Conservation (phyloP, 208 protist genomes). For the Leishmania arabica region DNA sequence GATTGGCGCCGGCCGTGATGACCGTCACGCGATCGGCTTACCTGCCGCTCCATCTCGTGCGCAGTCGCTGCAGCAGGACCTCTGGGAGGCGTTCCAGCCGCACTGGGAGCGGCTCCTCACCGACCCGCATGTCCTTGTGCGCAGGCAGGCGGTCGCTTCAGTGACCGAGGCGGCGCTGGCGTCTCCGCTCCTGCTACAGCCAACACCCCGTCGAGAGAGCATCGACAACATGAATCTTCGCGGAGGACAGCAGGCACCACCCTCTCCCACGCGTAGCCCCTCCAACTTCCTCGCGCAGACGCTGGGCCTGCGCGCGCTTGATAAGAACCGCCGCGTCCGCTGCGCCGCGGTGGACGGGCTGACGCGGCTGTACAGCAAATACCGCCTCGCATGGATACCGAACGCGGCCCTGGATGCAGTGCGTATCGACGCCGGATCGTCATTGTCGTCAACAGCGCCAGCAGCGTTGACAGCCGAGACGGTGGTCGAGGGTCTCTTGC, state of each 20-base stretch:
- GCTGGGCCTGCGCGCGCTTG: constrained; percentile 57
- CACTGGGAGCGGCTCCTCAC: constrained; percentile 39
- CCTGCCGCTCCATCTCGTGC: not conserved
- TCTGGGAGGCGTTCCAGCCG: constrained; percentile 40
- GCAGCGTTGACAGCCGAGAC: constrained; percentile 27
- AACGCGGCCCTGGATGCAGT: constrained; percentile 45
- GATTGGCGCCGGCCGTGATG: not conserved
- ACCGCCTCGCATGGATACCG: constrained; percentile 61
- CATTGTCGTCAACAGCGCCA: not conserved
- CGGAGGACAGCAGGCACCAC: not conserved
- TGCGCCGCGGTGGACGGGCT: constrained; percentile 56
- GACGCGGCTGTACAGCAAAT: constrained; percentile 47
- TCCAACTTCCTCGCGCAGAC: constrained; percentile 38
- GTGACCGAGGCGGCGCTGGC: constrained; percentile 41
- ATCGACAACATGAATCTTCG: not conserved
- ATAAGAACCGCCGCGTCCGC: constrained; percentile 69
- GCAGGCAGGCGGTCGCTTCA: constrained; percentile 44
- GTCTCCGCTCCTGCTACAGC: constrained; percentile 20
- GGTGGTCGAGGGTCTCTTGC: constrained; percentile 54
- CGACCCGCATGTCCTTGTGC: constrained; percentile 58
- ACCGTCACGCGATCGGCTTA: not conserved
- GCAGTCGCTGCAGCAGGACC: constrained; percentile 20
- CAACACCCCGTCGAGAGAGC: not conserved
- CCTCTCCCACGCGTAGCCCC: not conserved
- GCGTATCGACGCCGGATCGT: constrained; percentile 42